These are phyloP conservation scores for Musa acuminata DNA, from an alignment of 176 grass and related monocot species.

Conservation along the genomic window DNA sequence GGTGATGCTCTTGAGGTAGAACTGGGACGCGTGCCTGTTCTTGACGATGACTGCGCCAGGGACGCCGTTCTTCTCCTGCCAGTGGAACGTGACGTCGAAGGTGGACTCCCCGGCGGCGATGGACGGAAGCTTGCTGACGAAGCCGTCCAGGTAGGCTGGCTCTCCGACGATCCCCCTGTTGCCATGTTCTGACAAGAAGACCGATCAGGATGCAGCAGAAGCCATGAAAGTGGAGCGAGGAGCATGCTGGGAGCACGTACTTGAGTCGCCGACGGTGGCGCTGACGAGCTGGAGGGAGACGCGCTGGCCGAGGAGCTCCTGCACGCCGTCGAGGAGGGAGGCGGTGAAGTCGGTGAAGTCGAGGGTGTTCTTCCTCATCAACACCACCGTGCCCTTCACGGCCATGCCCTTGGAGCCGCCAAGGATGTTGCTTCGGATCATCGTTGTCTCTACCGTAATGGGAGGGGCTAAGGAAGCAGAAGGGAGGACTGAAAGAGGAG, in stretches of 20 bases:
- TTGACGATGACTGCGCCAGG: not conserved
- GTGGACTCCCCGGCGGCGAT: constrained; percentile 32
- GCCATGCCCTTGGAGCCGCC: not conserved
- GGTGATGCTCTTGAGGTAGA: constrained; percentile 4
- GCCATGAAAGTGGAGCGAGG: not conserved
- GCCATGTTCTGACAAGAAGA: constrained; percentile 18
- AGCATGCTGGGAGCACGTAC: constrained; percentile 18
- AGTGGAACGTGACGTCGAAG: constrained; percentile 55
- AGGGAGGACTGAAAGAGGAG: too few species aligned
- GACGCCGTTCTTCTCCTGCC: constrained; percentile 29
- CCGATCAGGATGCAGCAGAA: not conserved
- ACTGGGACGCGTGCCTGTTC: not conserved
- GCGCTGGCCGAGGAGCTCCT: constrained; percentile 36
- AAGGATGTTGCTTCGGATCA: not conserved
- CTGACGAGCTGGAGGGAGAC: constrained; percentile 63
- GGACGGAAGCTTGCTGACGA: constrained; percentile 29
- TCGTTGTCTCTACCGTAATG: too few species aligned
- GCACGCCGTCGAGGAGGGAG: constrained; percentile 42
- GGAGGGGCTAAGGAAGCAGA: too few species aligned
- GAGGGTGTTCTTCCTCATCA: constrained; percentile 49
- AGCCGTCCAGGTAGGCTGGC: constrained; percentile 39
- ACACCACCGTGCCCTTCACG: constrained; percentile 42
- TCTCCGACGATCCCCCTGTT: constrained; percentile 44
- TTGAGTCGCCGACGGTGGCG: constrained; percentile 46
- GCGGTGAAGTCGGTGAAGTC: constrained; percentile 43